Conservation (phyloP, 331 rosid genomes). For the Rosa hybrid region DNA sequence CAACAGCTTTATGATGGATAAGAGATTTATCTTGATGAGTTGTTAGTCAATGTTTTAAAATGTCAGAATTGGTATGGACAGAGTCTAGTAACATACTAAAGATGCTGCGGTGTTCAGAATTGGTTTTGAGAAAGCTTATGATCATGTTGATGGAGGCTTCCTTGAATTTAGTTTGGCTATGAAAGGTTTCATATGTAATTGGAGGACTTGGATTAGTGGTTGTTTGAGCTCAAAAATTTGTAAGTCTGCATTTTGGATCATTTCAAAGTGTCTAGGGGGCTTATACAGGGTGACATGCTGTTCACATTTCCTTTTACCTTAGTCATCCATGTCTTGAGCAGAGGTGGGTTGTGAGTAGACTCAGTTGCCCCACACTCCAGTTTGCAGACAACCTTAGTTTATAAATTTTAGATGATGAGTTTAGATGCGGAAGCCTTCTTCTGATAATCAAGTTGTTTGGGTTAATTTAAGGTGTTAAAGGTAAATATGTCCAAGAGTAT, state of each 20-base stretch:
- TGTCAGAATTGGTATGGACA: not conserved
- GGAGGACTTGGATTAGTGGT: not conserved
- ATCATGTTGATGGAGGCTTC: not conserved
- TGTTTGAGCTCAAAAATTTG: not conserved
- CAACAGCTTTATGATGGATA: not conserved
- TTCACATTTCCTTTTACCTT: not conserved
- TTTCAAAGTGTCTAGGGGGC: not conserved
- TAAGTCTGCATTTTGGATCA: not conserved
- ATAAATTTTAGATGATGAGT: not conserved
- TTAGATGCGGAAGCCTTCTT: not conserved
- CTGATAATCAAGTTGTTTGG: too few species aligned
- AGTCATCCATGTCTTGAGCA: not conserved
- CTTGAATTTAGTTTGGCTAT: not conserved
- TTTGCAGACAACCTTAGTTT: not conserved
- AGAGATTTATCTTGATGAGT: not conserved
- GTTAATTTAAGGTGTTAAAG: not conserved
- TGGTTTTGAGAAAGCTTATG: not conserved
- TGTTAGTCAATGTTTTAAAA: not conserved
- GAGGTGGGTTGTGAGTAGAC: not conserved
- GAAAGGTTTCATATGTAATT: not conserved
- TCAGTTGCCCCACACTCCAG: not conserved
- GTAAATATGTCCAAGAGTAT: not conserved
- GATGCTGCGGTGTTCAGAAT: not conserved
- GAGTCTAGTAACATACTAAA: not conserved
- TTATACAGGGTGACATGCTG: not conserved